Base-by-base conservation (phyloP, 352 stramenopile genomes). In the Globisporangium rhizosaccharum region DNA sequence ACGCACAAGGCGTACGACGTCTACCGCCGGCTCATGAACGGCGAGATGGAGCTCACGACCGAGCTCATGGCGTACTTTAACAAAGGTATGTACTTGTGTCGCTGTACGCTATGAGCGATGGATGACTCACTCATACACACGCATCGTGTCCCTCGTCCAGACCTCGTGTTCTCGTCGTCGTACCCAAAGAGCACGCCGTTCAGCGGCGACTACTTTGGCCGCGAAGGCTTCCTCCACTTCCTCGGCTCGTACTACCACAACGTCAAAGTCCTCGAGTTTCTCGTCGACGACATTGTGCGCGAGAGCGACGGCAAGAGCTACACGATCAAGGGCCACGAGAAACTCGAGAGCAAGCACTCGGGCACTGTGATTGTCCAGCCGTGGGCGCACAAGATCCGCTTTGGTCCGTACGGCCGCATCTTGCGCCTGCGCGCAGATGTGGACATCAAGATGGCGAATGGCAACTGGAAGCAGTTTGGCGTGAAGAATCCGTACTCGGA, bases 11-110 rank as follows among this genome's bases (percentile, higher is more conserved):
- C 74, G 14, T 95, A 94, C 58, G 83, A 92, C n/a, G 25, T 89
- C 18, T 92, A 84, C 60, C 73, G 73, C 3, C 82, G 80, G 18
- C 70, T 92, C 59, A 57, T 92, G 46, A 62, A 70, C 28, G 82
- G 79, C 37, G 81, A 95, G 23, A 51, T 76, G 15, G 46, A 55
- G 14, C 50, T 77, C 15, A 60, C 89, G 52, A 83, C 69, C 28
- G 84, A 95, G 39, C 66, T 93, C 46, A 56, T 93, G 56, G 71
- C 86, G 25, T 95, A 92, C 52, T 95, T 95, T 56, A 95, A 94
- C 71, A 95, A 95, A 72, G 71, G 71, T 79, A 51, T 23, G 49
- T 47, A 9, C 28, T 18, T 42, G 18, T 15, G 9, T 9, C 1
- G 8, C 20, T 49, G 9, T 17, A 2, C 9, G 9, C 17, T 6